These are phyloP conservation scores for Aspergillus biplanus DNA, from an alignment of 495 filamentous ascomycete species.

Conservation along the genomic window DNA sequence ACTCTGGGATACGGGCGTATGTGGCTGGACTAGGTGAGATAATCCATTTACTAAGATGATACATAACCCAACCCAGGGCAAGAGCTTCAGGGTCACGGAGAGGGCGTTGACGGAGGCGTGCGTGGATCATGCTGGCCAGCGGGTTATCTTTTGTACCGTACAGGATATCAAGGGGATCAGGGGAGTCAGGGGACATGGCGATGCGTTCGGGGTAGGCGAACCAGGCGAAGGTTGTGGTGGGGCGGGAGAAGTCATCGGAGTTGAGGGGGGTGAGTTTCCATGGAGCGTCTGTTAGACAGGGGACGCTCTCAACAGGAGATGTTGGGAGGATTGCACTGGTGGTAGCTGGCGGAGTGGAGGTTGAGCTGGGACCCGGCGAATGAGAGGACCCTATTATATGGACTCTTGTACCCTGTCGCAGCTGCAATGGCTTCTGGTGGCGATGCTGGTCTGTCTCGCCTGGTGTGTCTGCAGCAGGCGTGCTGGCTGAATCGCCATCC, in stretches of 20 bases:
- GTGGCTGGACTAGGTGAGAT: conserved; percentile 27
- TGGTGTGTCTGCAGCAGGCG: background rate
- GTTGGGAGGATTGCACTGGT: background rate
- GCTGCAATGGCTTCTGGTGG: background rate
- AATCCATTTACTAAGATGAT: conserved; percentile 32
- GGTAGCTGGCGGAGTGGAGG: background rate
- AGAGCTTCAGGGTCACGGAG: conserved; percentile 33
- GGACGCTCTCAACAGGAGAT: background rate
- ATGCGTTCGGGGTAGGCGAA: conserved; percentile 26
- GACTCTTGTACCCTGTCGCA: background rate
- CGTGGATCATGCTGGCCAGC: conserved; percentile 33
- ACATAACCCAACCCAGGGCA: conserved; percentile 27
- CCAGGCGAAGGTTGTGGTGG: conserved; percentile 22
- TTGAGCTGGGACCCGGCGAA: background rate
- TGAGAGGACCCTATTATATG: background rate
- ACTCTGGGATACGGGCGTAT: conserved; percentile 23
- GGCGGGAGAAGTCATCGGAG: conserved; percentile 25
- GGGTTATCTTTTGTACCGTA: conserved; percentile 35
- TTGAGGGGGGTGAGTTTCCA: conserved; percentile 32
- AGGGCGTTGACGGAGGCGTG: conserved; percentile 24
- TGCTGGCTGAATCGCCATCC: conserved; percentile 12
- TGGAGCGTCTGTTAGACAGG: background rate
- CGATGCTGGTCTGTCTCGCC: background rate
- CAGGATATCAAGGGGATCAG: conserved; percentile 30
- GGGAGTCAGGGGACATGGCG: conserved; percentile 24